Base-by-base conservation (phyloP, 352 stramenopile species). In the Pythium apleroticum region DNA sequence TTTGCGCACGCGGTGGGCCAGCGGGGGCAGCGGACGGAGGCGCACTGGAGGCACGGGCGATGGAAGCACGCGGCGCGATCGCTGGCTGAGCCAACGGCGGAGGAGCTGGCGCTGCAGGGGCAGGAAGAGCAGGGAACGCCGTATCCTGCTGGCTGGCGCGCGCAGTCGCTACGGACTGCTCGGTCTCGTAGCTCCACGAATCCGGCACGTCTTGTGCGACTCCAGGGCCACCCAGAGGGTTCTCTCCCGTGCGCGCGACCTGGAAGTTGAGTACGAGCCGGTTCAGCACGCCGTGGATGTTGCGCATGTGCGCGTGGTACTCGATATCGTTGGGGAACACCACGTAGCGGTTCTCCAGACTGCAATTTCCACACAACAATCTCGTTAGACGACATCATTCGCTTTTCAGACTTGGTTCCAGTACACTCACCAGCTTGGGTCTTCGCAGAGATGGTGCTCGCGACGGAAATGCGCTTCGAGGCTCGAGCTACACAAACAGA, bases 241-340 rank as follows among this genome's bases (percentile, higher is more conserved):
- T 90, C 39, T 77, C 74, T 14, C 80, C 82, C 2, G 72, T 68
- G 1, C 84, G 73, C 5, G 79, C 81, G 11, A 93, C 82, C 63
- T 88, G 81, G 54, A 93, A 93, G 50, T 90, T 90, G 30, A 91
- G 78, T 50, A 84, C 76, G 31, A 93, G 71, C 4, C 81, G 83
- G 37, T 91, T 91, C 57, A 84, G 71, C 28, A 87, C 72, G 25
- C 85, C 85, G 53, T 97, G 89, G 30, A 85, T 75, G 24, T 78
- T 79, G 53, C 84, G 78, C 83, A 96, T 92, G 69, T 97, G 89
- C 20, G 80, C 78, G 53, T 94, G 81, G 60, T 94, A 93, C 59
- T 97, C 89, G 33, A 97, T 82, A 33, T 94, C 78, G 50, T 95
- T 93, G 3, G 72, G 57, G 57, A 97, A 97, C 31, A 96, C 89